Base-by-base conservation (phyloP, 192 early-diverging fungal species). In the Phlyctochytrium arcticum region DNA sequence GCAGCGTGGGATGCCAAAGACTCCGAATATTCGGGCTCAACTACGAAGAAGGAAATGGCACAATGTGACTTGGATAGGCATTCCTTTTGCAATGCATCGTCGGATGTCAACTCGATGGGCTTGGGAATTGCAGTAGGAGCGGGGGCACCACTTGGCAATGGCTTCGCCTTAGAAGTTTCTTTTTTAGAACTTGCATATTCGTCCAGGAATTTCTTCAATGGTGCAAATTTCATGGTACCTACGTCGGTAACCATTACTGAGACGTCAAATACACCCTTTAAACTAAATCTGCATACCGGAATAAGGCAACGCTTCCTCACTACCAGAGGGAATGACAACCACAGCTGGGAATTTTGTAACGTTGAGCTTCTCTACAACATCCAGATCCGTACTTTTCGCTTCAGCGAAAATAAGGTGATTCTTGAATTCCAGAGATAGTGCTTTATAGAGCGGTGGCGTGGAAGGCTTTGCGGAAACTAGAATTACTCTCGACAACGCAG, bases 371-470 rank as follows among this genome's bases (percentile, higher is more conserved):
- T 78, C 75, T 30, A 87, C 23, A 23, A 83, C 60, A 2, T 72
- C 72, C 36, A 67, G 62, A 19, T 78, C 83, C 1, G 85, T 73
- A 7, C 77, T 67, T 31, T 79, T 74, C 15, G 91, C 84, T 48
- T 92, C 89, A 0, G 87, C 93, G 55, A 96, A 83, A 24, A 76
- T 37, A 62, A 96, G 72, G 23, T 80, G 78, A 60, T 83, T 72
- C 57, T 81, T 73, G 70, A 89, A 89, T 54, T 89, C 87, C 27
- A 88, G 81, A 7, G 90, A 90, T 12, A 98, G 61, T 23, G 91
- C 91, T 69, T 92, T 94, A 78, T 91, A 91, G 39, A 98, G 81
- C 34, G 89, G 82, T 29, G 93, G 85, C 3, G 89, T 84, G 9
- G 73, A 73, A n/a, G 78, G 36, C 57, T 94, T 95, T 42, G 87